Percentiles rank a stretch among this genome's conserved stretches.
Evolutionary conservation across 2,329 filamentous ascomycete species (phyloP).

Genomic region (Colletotrichum orchidophilum): DNA sequence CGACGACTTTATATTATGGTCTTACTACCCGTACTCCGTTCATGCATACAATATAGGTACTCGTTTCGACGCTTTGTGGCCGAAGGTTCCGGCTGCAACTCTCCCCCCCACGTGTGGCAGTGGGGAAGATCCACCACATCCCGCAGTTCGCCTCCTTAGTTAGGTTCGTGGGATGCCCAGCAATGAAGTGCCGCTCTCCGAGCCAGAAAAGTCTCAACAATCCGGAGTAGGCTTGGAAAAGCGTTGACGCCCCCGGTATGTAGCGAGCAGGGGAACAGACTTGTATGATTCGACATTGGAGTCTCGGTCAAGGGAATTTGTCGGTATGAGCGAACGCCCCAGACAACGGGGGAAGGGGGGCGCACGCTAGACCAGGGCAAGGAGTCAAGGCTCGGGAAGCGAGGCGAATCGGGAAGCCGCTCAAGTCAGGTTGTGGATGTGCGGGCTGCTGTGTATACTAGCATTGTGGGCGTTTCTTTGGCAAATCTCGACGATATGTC

Average conservation of each 20-base stretch:
- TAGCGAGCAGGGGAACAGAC: not conserved
- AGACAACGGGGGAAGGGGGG: no score
- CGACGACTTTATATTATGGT: not conserved
- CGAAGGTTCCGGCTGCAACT: not conserved
- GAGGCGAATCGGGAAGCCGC: not conserved
- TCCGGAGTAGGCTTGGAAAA: no score
- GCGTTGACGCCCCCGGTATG: no score
- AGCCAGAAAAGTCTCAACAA: not conserved
- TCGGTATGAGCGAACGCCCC: not conserved
- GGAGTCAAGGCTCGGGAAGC: not conserved
- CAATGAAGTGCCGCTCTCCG: not conserved
- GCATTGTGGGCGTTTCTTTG: not conserved
- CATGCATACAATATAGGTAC: not conserved
- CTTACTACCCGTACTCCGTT: no score
- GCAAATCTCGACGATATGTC: not conserved
- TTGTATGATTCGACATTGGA: not conserved
- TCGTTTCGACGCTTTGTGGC: not conserved
- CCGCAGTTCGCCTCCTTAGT: not conserved
- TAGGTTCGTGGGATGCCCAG: not conserved
- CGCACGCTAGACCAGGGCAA: not conserved
- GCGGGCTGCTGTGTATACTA: not conserved
- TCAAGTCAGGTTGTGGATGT: not conserved
- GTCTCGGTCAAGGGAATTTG: not conserved
- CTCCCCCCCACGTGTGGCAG: not conserved
- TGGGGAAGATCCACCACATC: not conserved